phyloP scores from a whole-genome alignment of 2,329 filamentous ascomycete genomes.

The Alternaria gaisen region DNA sequence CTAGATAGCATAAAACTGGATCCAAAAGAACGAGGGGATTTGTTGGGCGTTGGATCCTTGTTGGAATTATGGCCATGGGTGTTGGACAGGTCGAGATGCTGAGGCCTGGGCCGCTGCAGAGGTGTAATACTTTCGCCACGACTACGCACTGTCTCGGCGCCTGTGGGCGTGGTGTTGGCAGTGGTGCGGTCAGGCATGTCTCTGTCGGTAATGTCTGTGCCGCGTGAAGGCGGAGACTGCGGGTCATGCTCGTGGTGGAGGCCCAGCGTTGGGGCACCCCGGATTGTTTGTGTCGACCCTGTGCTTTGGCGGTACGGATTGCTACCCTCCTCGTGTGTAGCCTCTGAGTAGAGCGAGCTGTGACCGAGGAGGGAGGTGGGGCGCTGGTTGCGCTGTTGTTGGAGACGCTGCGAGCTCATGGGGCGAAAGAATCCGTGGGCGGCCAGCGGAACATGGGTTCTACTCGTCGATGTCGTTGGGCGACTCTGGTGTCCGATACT shows the following conservation, averaged over 20 bases:
- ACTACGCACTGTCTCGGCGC: conserved; percentile 67
- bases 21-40: conserved; percentile 78
- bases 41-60: conserved; percentile 67
- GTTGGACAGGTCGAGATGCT: conserved; percentile 69
- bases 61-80: conserved; percentile 64
- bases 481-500: conserved; percentile 54
- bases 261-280: conserved; percentile 38
- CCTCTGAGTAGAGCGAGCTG: conserved; percentile 44
- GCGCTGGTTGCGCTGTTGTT: conserved; percentile 80
- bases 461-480: conserved; percentile 73
- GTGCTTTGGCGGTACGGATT: conserved; percentile 50
- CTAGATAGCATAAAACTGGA: conserved; percentile 75
- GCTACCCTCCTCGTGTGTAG: conserved; percentile 41
- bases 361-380: conserved; percentile 53
- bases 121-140: conserved; percentile 81
- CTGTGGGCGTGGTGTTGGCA: conserved; percentile 76
- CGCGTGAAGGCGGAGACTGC: conserved; percentile 71
- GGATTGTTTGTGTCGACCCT: conserved; percentile 48
- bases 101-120: conserved; percentile 67
- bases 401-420: conserved; percentile 94
- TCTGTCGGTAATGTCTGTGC: conserved; percentile 81
- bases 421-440: conserved; percentile 94
- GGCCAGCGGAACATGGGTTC: conserved; percentile 88
- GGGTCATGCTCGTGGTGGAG: conserved; percentile 47
- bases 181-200: conserved; percentile 75